Percentiles rank a stretch among this genome's conserved stretches.
Evolutionary conservation across 2,329 filamentous ascomycete species (phyloP).

Genomic region (Coleophoma eucalyptorum): DNA sequence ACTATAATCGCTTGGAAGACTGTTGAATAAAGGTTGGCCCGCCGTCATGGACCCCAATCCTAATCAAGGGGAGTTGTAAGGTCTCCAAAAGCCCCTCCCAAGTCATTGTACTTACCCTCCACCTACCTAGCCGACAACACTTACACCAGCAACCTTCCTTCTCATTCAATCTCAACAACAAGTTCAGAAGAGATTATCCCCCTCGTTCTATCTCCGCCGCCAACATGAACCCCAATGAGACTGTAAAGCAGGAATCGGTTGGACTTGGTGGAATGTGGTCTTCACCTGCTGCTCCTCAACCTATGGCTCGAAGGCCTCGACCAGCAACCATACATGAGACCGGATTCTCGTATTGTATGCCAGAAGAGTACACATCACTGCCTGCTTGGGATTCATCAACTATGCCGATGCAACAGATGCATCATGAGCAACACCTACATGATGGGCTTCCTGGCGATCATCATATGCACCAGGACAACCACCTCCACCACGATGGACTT

Average conservation of each 20-base stretch:
- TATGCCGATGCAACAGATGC: constrained; percentile 43
- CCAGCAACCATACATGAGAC: constrained; percentile 56
- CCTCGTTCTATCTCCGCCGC: constrained; percentile 39
- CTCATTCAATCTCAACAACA: constrained; percentile 44
- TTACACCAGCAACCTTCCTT: constrained; percentile 40
- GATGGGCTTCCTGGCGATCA: constrained; percentile 50
- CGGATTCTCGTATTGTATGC: constrained; percentile 55
- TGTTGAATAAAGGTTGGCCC: constrained; percentile 20
- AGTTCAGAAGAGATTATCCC: constrained; percentile 41
- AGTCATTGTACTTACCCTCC: constrained; percentile 9
- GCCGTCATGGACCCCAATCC: constrained; percentile 46
- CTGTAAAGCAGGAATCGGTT: constrained; percentile 44
- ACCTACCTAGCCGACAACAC: too few species aligned
- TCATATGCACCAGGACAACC: constrained; percentile 49
- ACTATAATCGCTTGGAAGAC: neutral
- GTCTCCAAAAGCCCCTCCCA: constrained; percentile 21
- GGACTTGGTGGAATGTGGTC: constrained; percentile 46
- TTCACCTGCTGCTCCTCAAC: constrained; percentile 44
- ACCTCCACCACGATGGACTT: constrained; percentile 35
- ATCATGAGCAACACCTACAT: constrained; percentile 14
- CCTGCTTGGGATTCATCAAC: constrained; percentile 55
- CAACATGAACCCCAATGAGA: constrained; percentile 49
- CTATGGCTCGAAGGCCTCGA: constrained; percentile 40
- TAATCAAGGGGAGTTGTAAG: constrained; percentile 46
- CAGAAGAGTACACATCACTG: constrained; percentile 47